Evolutionary conservation across 2,329 filamentous ascomycete species (phyloP).

Genomic region (Bipolaris victoriae): DNA sequence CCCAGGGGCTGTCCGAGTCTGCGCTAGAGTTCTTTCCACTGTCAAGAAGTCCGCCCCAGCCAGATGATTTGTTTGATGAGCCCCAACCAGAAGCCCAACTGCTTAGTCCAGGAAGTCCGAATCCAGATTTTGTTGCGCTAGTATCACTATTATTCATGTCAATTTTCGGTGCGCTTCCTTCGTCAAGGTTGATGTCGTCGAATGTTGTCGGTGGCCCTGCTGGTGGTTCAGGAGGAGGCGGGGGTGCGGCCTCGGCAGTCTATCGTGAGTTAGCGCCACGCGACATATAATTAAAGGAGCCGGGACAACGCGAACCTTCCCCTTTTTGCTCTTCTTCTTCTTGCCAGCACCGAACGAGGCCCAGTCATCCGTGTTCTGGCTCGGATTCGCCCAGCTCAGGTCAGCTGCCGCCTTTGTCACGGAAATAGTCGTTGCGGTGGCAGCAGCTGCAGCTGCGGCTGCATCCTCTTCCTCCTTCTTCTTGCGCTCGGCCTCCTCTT

Average conservation of each 20-base stretch:
- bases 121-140: constrained; percentile 32
- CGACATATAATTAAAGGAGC: constrained; percentile 38
- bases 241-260: constrained; percentile 34
- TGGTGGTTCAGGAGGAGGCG: constrained; percentile 41
- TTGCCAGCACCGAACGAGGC: constrained; percentile 32
- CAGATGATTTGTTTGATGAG: constrained; percentile 27
- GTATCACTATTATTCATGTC: constrained; percentile 54
- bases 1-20: constrained; percentile 43
- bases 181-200: constrained; percentile 55
- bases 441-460: constrained; percentile 35
- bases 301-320: constrained; percentile 46
- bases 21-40: constrained; percentile 41
- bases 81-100: constrained; percentile 40
- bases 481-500: constrained; percentile 49
- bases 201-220: constrained; percentile 50
- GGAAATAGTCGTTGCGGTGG: constrained; percentile 36
- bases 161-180: constrained; percentile 53
- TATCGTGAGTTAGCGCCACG: constrained; percentile 40
- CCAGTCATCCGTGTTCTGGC: constrained; percentile 40
- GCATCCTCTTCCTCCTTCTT: constrained; percentile 46
- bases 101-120: constrained; percentile 30
- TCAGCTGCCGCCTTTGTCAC: constrained; percentile 31
- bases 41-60: constrained; percentile 33
- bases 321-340: constrained; percentile 51
- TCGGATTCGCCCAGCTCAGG: constrained; percentile 39